These are phyloP conservation scores for Zygosaccharomyces siamensis DNA, from an alignment of 805 yeast species.

Conservation along the genomic window DNA sequence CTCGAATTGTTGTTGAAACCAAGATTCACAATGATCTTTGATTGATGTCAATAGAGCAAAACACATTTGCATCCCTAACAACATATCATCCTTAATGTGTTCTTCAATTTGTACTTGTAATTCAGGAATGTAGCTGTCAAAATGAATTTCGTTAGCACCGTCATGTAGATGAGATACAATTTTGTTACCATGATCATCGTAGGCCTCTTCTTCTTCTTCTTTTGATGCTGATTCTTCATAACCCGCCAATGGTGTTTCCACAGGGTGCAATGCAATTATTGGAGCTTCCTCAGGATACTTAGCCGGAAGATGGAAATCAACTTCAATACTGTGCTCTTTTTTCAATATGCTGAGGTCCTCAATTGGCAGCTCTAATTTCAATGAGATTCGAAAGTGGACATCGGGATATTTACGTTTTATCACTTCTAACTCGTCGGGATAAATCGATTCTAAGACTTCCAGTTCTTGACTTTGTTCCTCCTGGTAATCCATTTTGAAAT, in stretches of 20 bases:
- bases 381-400: constrained; percentile 36
- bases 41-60: constrained; percentile 72
- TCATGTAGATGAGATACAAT: constrained; percentile 44
- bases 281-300: constrained; percentile 81
- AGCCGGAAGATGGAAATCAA: constrained; percentile 69
- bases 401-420: constrained; percentile 47
- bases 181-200: constrained; percentile 46
- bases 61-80: constrained; percentile 87
- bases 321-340: constrained; percentile 48
- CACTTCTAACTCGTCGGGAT: constrained; percentile 74
- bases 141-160: constrained; percentile 53
- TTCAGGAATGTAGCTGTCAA: constrained; percentile 43
- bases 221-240: constrained; percentile 38
- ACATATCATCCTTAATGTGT: constrained; percentile 50
- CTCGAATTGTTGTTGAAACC: constrained; percentile 56
- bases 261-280: constrained; percentile 41
- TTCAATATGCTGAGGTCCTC: constrained; percentile 39
- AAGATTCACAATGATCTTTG: constrained; percentile 74
- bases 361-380: constrained; percentile 49
- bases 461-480: constrained; percentile 89
- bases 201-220: constrained; percentile 35
- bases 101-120: constrained; percentile 36
- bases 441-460: constrained; percentile 83
- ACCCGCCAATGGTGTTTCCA: constrained; percentile 29
- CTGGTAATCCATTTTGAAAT: constrained; percentile 53